These are phyloP conservation scores for Colletotrichum sp. DNA, from an alignment of 2,329 filamentous ascomycete species.

Conservation along the genomic window DNA sequence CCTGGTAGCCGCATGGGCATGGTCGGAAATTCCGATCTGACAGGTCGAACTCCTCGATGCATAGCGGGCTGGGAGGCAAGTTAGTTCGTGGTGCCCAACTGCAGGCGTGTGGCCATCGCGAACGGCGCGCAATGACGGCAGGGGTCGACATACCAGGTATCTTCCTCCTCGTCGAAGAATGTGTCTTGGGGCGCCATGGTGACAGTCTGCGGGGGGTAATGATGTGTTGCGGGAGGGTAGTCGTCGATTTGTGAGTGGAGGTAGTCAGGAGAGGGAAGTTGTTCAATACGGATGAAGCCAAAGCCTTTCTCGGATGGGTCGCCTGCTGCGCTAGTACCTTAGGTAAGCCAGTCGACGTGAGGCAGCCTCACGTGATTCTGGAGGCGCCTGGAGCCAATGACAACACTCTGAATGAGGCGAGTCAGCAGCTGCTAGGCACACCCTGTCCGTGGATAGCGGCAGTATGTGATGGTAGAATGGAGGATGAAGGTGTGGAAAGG, in stretches of 20 bases:
- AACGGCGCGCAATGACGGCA: neutral
- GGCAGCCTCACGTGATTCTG: neutral
- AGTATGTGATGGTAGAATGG: neutral
- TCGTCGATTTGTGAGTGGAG: constrained; percentile 12
- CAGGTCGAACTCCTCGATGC: constrained; percentile 98
- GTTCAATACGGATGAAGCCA: constrained; percentile 20
- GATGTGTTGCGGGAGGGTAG: neutral
- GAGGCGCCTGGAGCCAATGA: neutral
- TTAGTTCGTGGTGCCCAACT: constrained; percentile 26
- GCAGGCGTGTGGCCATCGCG: neutral
- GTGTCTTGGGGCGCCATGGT: constrained; percentile 72
- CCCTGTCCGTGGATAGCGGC: neutral
- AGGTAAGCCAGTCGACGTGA: neutral
- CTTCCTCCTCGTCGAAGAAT: constrained; percentile 75
- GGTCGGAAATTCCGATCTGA: constrained; percentile 97
- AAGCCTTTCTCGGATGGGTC: constrained; percentile 21
- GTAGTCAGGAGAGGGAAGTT: constrained; percentile 24
- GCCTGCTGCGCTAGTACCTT: constrained; percentile 1
- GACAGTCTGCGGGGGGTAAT: constrained; percentile 22
- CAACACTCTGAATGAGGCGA: neutral
- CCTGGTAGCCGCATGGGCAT: constrained; percentile 98
- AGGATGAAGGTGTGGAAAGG: neutral
- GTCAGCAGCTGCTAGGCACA: constrained; percentile 12
- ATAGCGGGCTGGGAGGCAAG: constrained; percentile 75
- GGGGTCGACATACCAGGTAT: constrained; percentile 62